Conservation (phyloP, 495 filamentous ascomycete genomes). For the Cudoniella acicularis region DNA sequence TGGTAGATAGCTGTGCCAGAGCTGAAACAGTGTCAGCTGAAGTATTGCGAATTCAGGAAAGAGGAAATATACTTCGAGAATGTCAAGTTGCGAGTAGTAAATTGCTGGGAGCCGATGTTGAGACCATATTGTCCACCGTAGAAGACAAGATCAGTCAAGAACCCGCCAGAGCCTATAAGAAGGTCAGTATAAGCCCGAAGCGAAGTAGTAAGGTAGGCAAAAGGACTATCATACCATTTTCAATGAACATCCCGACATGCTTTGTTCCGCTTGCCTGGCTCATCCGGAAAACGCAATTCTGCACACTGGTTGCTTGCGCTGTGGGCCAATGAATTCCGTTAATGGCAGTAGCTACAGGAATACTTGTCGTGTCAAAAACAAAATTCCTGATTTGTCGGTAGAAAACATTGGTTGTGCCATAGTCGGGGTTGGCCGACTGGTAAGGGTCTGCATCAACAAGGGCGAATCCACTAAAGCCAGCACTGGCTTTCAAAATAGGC, state of each 20-base stretch:
- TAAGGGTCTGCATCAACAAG: constrained; percentile 70
- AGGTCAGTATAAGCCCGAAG: too few species aligned
- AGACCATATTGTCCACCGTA: constrained; percentile 66
- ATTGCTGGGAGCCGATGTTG: constrained; percentile 75
- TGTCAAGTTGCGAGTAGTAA: constrained; percentile 69
- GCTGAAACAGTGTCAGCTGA: constrained; percentile 28
- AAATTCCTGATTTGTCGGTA: constrained; percentile 76
- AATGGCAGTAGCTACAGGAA: constrained; percentile 34
- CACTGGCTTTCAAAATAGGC: constrained; percentile 61
- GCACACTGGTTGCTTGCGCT: constrained; percentile 69
- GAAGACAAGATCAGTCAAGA: constrained; percentile 61
- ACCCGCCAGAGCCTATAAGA: constrained; percentile 68
- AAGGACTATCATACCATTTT: constrained; percentile 51
- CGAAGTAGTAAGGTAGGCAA: constrained; percentile 17
- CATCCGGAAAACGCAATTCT: constrained; percentile 77
- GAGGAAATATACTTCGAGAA: constrained; percentile 49
- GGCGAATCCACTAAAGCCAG: constrained; percentile 59
- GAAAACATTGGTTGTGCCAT: constrained; percentile 68
- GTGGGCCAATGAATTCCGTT: constrained; percentile 74
- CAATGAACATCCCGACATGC: constrained; percentile 67
- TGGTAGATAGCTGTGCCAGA: constrained; percentile 51
- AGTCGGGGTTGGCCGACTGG: constrained; percentile 48
- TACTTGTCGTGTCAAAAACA: constrained; percentile 65
- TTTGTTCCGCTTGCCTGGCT: constrained; percentile 49
- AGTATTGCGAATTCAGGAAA: constrained; percentile 45